A percentile compares a stretch with the other conserved stretches of the same genome.
These are phyloP conservation scores for Circinella minor DNA, from an alignment of 371 early-diverging fungal genomes.

Conservation along the genomic window DNA sequence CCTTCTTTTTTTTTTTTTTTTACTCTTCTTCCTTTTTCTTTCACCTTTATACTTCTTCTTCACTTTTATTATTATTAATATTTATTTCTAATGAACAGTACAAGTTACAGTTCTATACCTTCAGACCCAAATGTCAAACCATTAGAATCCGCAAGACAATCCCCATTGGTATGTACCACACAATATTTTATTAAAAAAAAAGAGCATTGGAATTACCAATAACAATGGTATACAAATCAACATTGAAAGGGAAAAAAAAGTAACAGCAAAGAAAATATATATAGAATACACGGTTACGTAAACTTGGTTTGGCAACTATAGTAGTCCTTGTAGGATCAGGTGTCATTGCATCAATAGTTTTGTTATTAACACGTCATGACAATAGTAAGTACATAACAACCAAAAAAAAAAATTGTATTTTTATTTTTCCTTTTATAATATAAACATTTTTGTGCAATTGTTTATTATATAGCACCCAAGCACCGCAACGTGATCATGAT, in stretches of 20 bases:
- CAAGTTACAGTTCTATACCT: slow-evolving; percentile 1
- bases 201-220: too few species aligned
- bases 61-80: background rate
- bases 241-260: too few species aligned
- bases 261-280: background rate
- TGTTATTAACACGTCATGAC: background rate
- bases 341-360: slow-evolving; percentile 1
- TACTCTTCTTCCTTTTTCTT: background rate
- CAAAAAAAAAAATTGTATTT: background rate
- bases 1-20: background rate
- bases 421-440: background rate
- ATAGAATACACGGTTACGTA: background rate
- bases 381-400: background rate
- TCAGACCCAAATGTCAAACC: background rate
- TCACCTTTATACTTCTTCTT: background rate
- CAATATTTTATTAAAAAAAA: too few species aligned
- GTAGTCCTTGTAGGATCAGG: background rate
- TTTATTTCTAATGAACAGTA: background rate
- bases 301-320: background rate
- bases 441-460: too few species aligned
- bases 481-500: slow-evolving; percentile 85
- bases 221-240: too few species aligned
- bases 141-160: too few species aligned
- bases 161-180: too few species aligned
- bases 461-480: background rate